Base-by-base conservation (phyloP, 345 rosid genomes). In the Linum trigynum region DNA sequence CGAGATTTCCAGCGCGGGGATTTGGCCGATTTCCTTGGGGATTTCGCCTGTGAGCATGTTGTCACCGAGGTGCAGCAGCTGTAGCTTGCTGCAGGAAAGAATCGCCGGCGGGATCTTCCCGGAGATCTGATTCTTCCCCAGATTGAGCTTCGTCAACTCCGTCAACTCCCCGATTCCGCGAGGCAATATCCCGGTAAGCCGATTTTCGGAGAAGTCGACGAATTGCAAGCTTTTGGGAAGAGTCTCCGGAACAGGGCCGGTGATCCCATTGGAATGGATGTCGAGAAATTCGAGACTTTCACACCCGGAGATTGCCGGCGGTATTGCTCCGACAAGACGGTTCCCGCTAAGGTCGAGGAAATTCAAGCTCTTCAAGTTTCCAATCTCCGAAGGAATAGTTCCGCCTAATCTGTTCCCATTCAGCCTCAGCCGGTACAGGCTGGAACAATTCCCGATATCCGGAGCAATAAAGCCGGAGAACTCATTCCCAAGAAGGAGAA, bases 391-490 rank as follows among this genome's bases (percentile, higher is more conserved):
- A 60, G 98, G 98, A 76, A 90, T 82, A 65, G 72, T 78, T 65
- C 98, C 97, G 0, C 81, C 75, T 23, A 92, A 81, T 77, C 83
- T 80, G 67, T 92, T 92, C n/a, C 79, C 76, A 70, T 80, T 86
- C 69, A 90, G 67, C 40, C 97, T 68, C 45, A 88, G 50, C 77
- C 98, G 76, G 61, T 83, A 84, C 42, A 92, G 76, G 66, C 71
- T 80, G 55, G 86, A 80, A 70, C 97, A 88, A 79, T 88, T 88
- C 0, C 97, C 98, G 71, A 92, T 80, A 70, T 88, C 96, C 0
- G 89, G 86, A 0, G 96, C 91, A 67, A 90, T 75, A 38, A 77
- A 84, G 35, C 97, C 97, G 0, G 98, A 88, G 35, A 92, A 79
- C 65, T 79, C 80, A 59, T 92, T 90, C 55, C 90, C 84, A 59